Base-by-base conservation (phyloP, 306 rosid species). In the Malus orientalis region DNA sequence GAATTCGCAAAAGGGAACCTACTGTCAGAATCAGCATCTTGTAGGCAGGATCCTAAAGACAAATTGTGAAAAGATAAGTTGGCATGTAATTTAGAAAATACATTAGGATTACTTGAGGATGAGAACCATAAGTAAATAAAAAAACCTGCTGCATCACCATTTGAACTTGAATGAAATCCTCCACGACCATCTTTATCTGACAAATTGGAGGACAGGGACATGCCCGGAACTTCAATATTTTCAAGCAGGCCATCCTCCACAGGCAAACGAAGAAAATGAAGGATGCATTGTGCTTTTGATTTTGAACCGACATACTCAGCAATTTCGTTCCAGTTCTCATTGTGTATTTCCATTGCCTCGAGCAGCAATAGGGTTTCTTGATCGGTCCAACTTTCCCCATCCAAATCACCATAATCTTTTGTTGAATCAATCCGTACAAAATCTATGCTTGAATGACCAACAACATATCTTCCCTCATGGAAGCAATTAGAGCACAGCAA, bases 251-350 rank as follows among this genome's bases (percentile, higher is more conserved):
- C 91, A 45, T 96, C 97, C 87, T 89, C 98, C 86, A 96, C 88
- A 53, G 98, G 96, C 67, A 96, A 87, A 45, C 97, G 99, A 27
- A 96, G 96, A 86, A 96, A 96, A 83, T 96, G 99, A 87, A 92
- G 93, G 84, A 92, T 88, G 89, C 99, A 96, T 76, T 96, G 97
- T 62, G 97, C 98, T 85, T 96, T 96, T 74, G 99, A 96, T 89
- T 92, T 96, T 83, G 96, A 89, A 81, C 89, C 96, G 61, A 96
- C 99, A 78, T 89, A 88, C 40, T 89, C 99, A 1, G 98, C 95
- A 71, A 96, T 96, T 84, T 96, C 99, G 79, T 89, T 92, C 99
- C 99, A 96, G 64, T 91, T 92, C 83, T 96, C 99, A 78, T 89
- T 76, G 87, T 88, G 88, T 66, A 92, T 83, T 83, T 96, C 99